A percentile compares a stretch with the other conserved stretches of the same genome.
Conservation (phyloP, 495 filamentous ascomycete genomes). For the Thermochaetoides thermophila region DNA sequence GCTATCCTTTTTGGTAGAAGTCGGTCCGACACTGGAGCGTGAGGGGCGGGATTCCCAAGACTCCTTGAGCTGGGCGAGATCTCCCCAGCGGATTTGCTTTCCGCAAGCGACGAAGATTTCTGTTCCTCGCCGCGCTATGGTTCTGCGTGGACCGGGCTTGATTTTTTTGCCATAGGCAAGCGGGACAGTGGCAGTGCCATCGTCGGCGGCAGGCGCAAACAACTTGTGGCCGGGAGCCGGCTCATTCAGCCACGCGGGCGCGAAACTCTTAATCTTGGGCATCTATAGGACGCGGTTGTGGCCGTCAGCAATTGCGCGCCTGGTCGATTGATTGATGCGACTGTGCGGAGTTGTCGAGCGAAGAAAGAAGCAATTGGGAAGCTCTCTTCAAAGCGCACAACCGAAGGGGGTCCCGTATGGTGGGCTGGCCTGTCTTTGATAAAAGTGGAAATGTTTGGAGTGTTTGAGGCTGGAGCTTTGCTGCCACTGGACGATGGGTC, state of each 20-base stretch:
- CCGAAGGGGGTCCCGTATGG: too few relatives aligned
- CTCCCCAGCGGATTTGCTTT: constrained; percentile 76
- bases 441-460: too few relatives aligned
- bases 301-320: too few relatives aligned
- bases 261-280: constrained; percentile 68
- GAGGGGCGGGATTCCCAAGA: constrained; percentile 36
- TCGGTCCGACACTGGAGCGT: constrained; percentile 2
- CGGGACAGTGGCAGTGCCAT: constrained; percentile 9
- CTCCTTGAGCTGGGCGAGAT: constrained; percentile 60
- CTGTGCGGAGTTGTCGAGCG: too few relatives aligned
- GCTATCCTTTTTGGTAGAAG: too few relatives aligned
- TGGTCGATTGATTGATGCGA: background rate
- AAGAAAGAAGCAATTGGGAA: background rate
- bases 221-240: constrained; percentile 59
- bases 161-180: constrained; percentile 22
- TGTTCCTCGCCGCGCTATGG: constrained; percentile 57
- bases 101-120: constrained; percentile 75
- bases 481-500: too few relatives aligned
- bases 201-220: constrained; percentile 35
- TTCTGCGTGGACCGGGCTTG: constrained; percentile 44
- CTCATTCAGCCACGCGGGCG: constrained; percentile 67
- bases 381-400: too few relatives aligned
- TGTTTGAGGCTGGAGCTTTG: too few relatives aligned
- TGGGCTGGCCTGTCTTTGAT: too few relatives aligned
- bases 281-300: too few relatives aligned